These are phyloP conservation scores for Chondrostereum purpureum DNA, from an alignment of 1,284 basidiomycete species.

Conservation along the genomic window DNA sequence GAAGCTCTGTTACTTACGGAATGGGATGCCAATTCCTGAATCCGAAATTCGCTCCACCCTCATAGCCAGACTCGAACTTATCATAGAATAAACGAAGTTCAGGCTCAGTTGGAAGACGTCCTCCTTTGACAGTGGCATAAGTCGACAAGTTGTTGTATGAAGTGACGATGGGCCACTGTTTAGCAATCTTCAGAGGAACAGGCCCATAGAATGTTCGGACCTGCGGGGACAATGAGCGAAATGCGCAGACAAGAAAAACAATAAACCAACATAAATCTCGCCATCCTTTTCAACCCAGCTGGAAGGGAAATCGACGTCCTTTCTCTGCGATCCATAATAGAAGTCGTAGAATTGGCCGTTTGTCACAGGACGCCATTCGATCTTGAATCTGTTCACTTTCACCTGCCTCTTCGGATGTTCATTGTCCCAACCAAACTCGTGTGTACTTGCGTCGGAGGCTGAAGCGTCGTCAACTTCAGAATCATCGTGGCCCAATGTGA, in stretches of 20 bases:
- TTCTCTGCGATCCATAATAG: constrained; percentile 32
- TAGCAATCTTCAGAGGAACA: constrained; percentile 68
- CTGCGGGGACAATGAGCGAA: constrained; percentile 20
- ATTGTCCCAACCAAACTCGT: constrained; percentile 95
- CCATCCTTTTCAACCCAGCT: constrained; percentile 60
- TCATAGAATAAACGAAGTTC: constrained; percentile 80
- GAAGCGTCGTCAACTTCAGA: constrained; percentile 62
- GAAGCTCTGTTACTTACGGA: constrained; percentile 58
- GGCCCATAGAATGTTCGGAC: constrained; percentile 88
- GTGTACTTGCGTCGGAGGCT: constrained; percentile 34
- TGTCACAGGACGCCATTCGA: constrained; percentile 81
- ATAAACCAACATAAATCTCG: constrained; percentile 37
- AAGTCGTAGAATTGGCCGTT: constrained; percentile 74
- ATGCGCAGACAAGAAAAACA: neutral
- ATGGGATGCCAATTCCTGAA: constrained; percentile 93
- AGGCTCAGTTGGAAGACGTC: constrained; percentile 85
- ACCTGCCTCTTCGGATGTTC: constrained; percentile 71
- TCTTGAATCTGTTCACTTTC: constrained; percentile 56
- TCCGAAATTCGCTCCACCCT: constrained; percentile 76
- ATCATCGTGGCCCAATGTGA: constrained; percentile 84
- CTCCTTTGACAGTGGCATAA: constrained; percentile 82
- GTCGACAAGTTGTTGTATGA: constrained; percentile 75
- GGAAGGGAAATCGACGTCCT: constrained; percentile 48
- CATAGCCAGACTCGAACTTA: constrained; percentile 61
- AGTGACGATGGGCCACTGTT: constrained; percentile 83